A percentile compares a stretch with the other conserved stretches of the same genome.
phyloP scores from a whole-genome alignment of 2,329 filamentous ascomycete species.

The Aspergillus pseudotamarii region DNA sequence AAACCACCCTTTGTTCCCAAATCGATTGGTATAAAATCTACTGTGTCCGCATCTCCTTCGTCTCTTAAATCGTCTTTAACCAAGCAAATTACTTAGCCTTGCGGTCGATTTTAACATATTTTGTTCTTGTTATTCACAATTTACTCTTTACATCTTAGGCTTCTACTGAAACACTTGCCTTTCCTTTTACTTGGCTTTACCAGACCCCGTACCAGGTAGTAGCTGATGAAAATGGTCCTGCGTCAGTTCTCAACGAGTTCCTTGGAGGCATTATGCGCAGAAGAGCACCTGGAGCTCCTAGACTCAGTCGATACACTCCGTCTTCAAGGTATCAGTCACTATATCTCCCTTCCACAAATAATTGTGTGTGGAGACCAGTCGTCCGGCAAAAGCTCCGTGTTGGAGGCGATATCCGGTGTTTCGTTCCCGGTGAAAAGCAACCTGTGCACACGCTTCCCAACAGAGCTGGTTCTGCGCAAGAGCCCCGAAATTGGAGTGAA shows the following conservation, averaged over 20 bases:
- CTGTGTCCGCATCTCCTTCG: too few relatives aligned
- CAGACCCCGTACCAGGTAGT: neutral
- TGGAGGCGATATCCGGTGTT: conserved; percentile 66
- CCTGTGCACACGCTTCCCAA: conserved; percentile 65
- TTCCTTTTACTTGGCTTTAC: neutral
- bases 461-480: conserved; percentile 59
- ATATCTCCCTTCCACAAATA: conserved; percentile 61
- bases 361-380: conserved; percentile 68
- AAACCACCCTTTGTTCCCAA: too few relatives aligned
- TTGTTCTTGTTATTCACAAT: neutral
- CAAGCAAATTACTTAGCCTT: neutral
- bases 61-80: neutral
- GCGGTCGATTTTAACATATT: neutral
- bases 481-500: conserved; percentile 16
- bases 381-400: conserved; percentile 62
- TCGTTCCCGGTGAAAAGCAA: conserved; percentile 63
- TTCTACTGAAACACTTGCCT: neutral
- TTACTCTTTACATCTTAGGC: neutral
- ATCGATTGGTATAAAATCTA: too few relatives aligned
- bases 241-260: conserved; percentile 13
- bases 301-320: conserved; percentile 61
- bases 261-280: conserved; percentile 23
- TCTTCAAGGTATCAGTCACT: conserved; percentile 53
- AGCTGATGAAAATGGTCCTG: neutral
- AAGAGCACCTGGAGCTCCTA: conserved; percentile 60